Percentiles rank a stretch among this genome's conserved stretches.
These are phyloP conservation scores for Leishmania guyanensis DNA, from an alignment of 208 protist species.

Conservation along the genomic window DNA sequence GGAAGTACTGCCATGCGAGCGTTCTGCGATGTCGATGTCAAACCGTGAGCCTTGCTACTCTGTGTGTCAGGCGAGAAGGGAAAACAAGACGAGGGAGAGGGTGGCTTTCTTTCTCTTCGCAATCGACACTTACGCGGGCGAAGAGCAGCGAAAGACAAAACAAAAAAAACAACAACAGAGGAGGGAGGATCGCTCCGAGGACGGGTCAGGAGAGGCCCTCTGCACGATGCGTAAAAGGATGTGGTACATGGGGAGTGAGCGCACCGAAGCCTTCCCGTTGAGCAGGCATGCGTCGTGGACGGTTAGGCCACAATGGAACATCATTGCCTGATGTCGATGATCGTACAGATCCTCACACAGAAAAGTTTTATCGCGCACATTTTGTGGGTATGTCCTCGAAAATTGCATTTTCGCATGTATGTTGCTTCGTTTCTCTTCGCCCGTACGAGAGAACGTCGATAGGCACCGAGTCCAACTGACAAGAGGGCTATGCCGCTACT, in stretches of 20 bases:
- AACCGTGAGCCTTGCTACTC: not conserved
- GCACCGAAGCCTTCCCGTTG: not conserved
- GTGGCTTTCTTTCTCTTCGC: not conserved
- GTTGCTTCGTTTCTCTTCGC: not conserved
- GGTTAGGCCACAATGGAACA: not conserved
- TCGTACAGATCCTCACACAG: not conserved
- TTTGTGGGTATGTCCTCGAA: not conserved
- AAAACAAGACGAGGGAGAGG: not conserved
- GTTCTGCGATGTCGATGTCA: not conserved
- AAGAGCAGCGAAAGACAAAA: not conserved
- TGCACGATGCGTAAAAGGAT: not conserved
- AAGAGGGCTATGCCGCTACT: no score
- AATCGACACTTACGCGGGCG: not conserved
- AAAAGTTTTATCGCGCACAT: not conserved
- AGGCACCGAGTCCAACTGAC: no score
- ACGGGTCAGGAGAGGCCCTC: not conserved
- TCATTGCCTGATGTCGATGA: not conserved
- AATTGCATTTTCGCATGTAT: not conserved
- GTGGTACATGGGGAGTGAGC: not conserved
- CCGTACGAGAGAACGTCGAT: not conserved
- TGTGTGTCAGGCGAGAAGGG: not conserved
- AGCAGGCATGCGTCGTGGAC: not conserved
- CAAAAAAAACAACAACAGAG: not conserved
- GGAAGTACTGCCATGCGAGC: not conserved
- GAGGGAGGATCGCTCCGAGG: no score